These are phyloP conservation scores for Ophiostoma ips DNA, from an alignment of 2,329 filamentous ascomycete species.

Conservation along the genomic window DNA sequence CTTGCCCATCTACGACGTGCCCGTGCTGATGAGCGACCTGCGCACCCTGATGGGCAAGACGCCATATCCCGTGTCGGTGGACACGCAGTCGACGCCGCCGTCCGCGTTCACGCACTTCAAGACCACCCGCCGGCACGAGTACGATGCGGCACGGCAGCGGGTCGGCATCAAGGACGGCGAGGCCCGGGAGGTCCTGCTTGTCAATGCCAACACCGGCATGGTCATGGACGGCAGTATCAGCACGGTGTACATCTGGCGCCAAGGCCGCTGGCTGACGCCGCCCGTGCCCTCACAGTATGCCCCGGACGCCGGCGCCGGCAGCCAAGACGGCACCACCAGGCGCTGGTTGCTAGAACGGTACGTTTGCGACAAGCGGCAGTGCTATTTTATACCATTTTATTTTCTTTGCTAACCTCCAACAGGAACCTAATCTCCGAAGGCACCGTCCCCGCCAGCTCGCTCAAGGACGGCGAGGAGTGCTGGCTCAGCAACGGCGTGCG, in stretches of 20 bases:
- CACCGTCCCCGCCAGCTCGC: conserved; percentile 40
- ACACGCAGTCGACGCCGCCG: conserved; percentile 25
- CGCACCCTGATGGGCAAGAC: conserved; percentile 16
- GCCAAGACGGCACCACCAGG: conserved; percentile 69
- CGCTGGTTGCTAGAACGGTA: conserved; percentile 66
- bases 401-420: neutral
- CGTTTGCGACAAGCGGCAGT: conserved; percentile 10
- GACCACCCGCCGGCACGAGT: conserved; percentile 60
- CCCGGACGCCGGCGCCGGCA: conserved; percentile 44
- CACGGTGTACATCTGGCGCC: conserved; percentile 67
- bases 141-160: conserved; percentile 54
- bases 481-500: conserved; percentile 83
- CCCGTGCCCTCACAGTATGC: conserved; percentile 34
- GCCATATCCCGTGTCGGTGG: conserved; percentile 31
- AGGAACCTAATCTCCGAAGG: conserved; percentile 52
- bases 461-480: conserved; percentile 61
- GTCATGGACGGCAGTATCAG: conserved; percentile 80
- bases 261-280: conserved; percentile 67
- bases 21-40: neutral
- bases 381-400: neutral
- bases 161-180: conserved; percentile 41
- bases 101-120: conserved; percentile 73
- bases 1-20: neutral
- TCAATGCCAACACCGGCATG: conserved; percentile 43
- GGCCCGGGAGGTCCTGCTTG: conserved; percentile 59